phyloP scores from a whole-genome alignment of 345 rosid species.

The Gossypium mustelinum region DNA sequence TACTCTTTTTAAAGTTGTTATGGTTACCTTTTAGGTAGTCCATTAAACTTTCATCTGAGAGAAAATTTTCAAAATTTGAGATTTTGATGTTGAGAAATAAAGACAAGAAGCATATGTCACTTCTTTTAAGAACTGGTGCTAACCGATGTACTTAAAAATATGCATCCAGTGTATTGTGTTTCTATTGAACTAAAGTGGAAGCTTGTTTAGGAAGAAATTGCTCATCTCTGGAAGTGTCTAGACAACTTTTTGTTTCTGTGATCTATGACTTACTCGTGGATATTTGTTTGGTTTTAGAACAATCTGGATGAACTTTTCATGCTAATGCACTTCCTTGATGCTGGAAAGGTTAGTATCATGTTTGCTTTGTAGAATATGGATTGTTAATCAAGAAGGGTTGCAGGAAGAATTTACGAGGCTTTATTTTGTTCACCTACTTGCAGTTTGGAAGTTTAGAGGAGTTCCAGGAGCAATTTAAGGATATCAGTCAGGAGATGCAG shows the following conservation, averaged over 20 bases:
- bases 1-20: not conserved
- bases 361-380: slow-evolving; percentile 10
- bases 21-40: not conserved
- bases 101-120: not conserved
- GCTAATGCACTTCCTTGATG: slow-evolving; percentile 99
- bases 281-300: slow-evolving; percentile 62
- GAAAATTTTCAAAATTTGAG: not conserved
- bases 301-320: slow-evolving; percentile 99
- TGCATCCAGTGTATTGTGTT: not conserved
- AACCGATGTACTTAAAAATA: not conserved
- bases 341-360: slow-evolving; percentile 50
- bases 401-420: slow-evolving; percentile 3
- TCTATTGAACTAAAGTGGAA: not conserved
- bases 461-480: slow-evolving; percentile 96
- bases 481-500: slow-evolving; percentile 97
- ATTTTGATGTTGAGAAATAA: not conserved
- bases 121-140: not conserved
- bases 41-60: not conserved
- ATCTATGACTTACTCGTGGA: slow-evolving; percentile 19
- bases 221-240: not conserved
- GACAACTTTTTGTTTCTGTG: not conserved
- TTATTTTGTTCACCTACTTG: slow-evolving; percentile 28
- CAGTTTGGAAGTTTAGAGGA: slow-evolving; percentile 98
- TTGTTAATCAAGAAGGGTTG: slow-evolving; percentile 17
- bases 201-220: not conserved